phyloP scores from a whole-genome alignment of 2,329 filamentous ascomycete species.

The Diplodia corticola region DNA sequence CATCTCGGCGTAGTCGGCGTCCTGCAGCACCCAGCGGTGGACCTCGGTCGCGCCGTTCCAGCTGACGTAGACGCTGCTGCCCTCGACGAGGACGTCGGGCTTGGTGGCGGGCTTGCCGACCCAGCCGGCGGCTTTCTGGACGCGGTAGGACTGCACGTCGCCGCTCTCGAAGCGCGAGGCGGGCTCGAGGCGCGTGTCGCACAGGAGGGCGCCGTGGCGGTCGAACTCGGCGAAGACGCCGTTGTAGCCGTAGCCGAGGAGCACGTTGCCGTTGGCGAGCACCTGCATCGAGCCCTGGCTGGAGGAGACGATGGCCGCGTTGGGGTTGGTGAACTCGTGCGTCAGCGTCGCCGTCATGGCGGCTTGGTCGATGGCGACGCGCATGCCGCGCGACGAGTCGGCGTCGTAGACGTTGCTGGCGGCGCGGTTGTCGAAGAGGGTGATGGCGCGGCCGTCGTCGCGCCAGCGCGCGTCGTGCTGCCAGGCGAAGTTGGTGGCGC shows the following conservation, averaged over 20 bases:
- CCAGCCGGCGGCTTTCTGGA: slow-evolving; percentile 32
- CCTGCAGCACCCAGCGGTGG: slow-evolving; percentile 34
- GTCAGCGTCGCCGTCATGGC: slow-evolving; percentile 48
- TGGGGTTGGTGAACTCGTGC: slow-evolving; percentile 42
- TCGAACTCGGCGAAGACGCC: slow-evolving; percentile 53
- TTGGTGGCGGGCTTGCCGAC: slow-evolving; percentile 27
- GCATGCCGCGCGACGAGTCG: slow-evolving; percentile 35
- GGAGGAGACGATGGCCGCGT: slow-evolving; percentile 36
- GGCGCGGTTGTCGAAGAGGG: slow-evolving; percentile 44
- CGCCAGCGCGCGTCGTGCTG: slow-evolving; percentile 55
- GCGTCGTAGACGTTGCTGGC: slow-evolving; percentile 26
- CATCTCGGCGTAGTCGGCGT: slow-evolving; percentile 20
- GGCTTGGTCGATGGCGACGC: slow-evolving; percentile 42
- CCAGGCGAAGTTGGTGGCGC: slow-evolving; percentile 51
- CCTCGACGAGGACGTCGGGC: slow-evolving; percentile 27
- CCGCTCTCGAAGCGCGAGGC: slow-evolving; percentile 26
- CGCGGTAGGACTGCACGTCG: slow-evolving; percentile 41
- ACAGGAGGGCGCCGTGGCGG: slow-evolving; percentile 42
- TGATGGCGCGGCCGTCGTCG: slow-evolving; percentile 30
- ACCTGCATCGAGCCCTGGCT: slow-evolving; percentile 48
- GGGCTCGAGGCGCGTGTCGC: slow-evolving; percentile 46
- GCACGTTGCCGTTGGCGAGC: slow-evolving; percentile 46
- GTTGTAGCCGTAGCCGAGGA: slow-evolving; percentile 54
- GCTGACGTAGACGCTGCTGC: slow-evolving; percentile 27
- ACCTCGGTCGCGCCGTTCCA: slow-evolving; percentile 35